These are phyloP conservation scores for Kwoniella shivajii DNA, from an alignment of 1,284 basidiomycete genomes.

Conservation along the genomic window DNA sequence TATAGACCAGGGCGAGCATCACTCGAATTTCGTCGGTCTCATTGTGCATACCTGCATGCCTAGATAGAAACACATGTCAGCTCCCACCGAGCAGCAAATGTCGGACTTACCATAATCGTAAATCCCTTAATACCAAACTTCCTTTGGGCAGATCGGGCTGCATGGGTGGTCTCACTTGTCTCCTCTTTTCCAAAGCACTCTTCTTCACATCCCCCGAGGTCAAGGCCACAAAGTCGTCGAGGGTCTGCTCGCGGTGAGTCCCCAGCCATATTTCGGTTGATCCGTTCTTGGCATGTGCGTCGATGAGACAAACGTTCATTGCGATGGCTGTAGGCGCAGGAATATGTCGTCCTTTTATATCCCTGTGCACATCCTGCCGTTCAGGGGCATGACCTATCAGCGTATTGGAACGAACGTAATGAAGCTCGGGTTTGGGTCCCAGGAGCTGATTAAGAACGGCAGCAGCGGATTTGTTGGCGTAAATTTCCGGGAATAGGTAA, in stretches of 20 bases:
- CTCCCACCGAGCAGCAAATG: background rate
- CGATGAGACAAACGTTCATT: constrained; percentile 13
- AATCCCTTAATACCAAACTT: background rate
- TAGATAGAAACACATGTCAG: background rate
- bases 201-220: constrained; percentile 1
- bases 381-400: constrained; percentile 11
- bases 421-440: constrained; percentile 18
- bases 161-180: background rate
- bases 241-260: constrained; percentile 4
- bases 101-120: background rate
- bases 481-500: constrained; percentile 15
- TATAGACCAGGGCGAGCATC: constrained; percentile 3
- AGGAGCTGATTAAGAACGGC: constrained; percentile 14
- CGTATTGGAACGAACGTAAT: constrained; percentile 21
- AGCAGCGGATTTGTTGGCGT: constrained; percentile 16
- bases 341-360: constrained; percentile 15
- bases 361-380: constrained; percentile 19
- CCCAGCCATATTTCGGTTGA: constrained; percentile 21
- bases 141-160: constrained; percentile 1
- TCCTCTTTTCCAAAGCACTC: background rate
- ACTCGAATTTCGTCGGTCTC: background rate
- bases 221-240: background rate
- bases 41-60: constrained; percentile 3
- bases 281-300: constrained; percentile 17
- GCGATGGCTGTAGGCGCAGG: constrained; percentile 17